A percentile compares a stretch with the other conserved stretches of the same genome.
Evolutionary conservation across 139 green algal genomes (phyloP).

Genomic region (Volvox reticuliferus): DNA sequence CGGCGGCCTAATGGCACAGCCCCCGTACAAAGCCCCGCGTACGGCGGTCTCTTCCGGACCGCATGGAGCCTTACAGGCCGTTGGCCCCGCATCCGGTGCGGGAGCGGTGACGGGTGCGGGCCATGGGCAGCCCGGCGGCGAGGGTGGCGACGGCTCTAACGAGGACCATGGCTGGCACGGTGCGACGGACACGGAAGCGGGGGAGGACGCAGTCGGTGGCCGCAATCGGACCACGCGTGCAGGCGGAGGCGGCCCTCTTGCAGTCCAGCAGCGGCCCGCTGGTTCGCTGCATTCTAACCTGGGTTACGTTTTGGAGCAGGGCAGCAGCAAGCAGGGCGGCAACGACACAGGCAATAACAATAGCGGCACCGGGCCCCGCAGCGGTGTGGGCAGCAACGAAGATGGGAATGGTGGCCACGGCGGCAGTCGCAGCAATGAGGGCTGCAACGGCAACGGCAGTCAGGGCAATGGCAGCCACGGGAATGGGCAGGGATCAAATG

Average conservation of each 20-base stretch:
- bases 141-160: background rate
- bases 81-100: background rate
- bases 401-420: conserved; percentile 18
- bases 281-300: conserved; percentile 23
- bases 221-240: background rate
- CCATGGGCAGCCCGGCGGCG: background rate
- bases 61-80: background rate
- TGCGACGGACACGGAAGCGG: background rate
- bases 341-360: conserved; percentile 10
- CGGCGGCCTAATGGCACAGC: background rate
- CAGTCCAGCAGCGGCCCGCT: background rate
- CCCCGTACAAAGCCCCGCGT: conserved; percentile 13
- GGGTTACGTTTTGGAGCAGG: conserved; percentile 35
- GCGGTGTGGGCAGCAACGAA: conserved; percentile 54
- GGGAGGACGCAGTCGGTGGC: background rate
- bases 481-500: conserved; percentile 29
- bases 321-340: conserved; percentile 42
- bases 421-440: conserved; percentile 21
- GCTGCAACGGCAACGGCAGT: conserved; percentile 36
- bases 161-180: background rate
- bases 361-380: conserved; percentile 42
- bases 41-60: background rate
- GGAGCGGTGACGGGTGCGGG: background rate
- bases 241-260: background rate
- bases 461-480: conserved; percentile 37